Conservation (phyloP, 2,329 filamentous ascomycete species). For the Aspergillus sp. region DNA sequence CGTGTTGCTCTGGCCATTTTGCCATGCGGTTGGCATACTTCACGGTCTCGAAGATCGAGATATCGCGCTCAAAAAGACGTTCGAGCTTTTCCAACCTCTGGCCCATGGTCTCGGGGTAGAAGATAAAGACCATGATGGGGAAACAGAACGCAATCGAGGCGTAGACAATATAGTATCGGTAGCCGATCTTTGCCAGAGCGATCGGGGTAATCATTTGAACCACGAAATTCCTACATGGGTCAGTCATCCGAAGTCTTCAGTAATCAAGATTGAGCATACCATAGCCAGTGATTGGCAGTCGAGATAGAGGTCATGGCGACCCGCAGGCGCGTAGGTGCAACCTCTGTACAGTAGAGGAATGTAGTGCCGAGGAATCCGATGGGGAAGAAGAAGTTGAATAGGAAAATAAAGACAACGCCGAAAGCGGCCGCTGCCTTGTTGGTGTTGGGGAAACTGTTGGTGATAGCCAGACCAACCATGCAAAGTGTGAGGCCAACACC, state of each 20-base stretch:
- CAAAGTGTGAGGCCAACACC: conserved; percentile 8
- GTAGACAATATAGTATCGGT: conserved; percentile 9
- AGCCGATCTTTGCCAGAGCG: conserved; percentile 5
- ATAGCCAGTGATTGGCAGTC: conserved; percentile 9
- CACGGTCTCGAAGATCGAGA: conserved; percentile 4
- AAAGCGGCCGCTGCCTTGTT: conserved; percentile 3
- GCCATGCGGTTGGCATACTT: not conserved
- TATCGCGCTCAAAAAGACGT: conserved; percentile 3
- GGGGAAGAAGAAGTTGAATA: conserved; percentile 7
- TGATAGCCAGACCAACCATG: conserved; percentile 12
- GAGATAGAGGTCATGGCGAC: conserved; percentile 3
- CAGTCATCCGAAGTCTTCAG: not conserved
- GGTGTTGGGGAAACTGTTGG: conserved; percentile 4
- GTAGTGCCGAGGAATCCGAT: conserved; percentile 5
- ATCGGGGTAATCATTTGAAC: conserved; percentile 9
- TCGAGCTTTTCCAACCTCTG: conserved; percentile 9
- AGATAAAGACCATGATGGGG: conserved; percentile 5
- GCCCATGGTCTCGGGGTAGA: conserved; percentile 14
- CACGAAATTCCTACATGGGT: conserved; percentile 7
- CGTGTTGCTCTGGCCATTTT: not conserved
- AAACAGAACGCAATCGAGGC: conserved; percentile 4
- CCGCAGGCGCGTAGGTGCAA: conserved; percentile 1
- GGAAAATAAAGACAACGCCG: conserved; percentile 5
- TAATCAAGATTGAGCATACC: not conserved
- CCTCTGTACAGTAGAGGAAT: conserved; percentile 9